phyloP scores from a whole-genome alignment of 2,329 filamentous ascomycete genomes.

The Neocucurbitaria cava region DNA sequence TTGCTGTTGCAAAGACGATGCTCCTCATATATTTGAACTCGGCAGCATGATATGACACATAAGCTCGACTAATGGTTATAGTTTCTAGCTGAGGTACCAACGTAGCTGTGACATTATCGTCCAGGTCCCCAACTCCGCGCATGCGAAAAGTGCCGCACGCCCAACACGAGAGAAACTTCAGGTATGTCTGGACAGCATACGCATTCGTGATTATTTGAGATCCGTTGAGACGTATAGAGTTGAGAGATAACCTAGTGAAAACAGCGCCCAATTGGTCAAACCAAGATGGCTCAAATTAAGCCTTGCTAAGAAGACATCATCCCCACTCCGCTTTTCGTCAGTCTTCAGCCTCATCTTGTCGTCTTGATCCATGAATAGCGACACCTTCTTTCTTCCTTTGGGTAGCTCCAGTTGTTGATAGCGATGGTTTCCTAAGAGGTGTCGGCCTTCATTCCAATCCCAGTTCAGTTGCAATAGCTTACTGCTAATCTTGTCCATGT shows the following conservation, averaged over 20 bases:
- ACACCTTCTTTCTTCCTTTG: not conserved
- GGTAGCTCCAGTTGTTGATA: not conserved
- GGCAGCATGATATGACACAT: too few species aligned
- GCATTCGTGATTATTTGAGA: too few species aligned
- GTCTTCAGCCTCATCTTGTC: not conserved
- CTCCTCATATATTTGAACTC: too few species aligned
- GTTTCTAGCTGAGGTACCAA: too few species aligned
- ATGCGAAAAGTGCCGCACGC: too few species aligned
- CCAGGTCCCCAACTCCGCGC: too few species aligned
- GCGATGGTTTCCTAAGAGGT: not conserved
- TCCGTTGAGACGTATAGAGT: slow-evolving; percentile 33
- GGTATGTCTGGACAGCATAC: too few species aligned
- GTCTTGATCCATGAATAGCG: not conserved
- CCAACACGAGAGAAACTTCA: too few species aligned
- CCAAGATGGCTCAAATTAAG: not conserved
- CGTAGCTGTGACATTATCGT: too few species aligned
- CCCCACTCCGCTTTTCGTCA: not conserved
- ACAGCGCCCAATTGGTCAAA: not conserved
- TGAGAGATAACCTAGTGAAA: not conserved
- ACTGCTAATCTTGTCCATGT: not conserved
- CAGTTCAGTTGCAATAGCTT: not conserved
- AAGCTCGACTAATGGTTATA: too few species aligned
- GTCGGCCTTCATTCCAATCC: not conserved
- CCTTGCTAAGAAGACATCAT: not conserved
- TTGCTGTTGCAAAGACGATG: too few species aligned